Conservation (phyloP, 495 filamentous ascomycete genomes). For the Rusavskia elegans region DNA sequence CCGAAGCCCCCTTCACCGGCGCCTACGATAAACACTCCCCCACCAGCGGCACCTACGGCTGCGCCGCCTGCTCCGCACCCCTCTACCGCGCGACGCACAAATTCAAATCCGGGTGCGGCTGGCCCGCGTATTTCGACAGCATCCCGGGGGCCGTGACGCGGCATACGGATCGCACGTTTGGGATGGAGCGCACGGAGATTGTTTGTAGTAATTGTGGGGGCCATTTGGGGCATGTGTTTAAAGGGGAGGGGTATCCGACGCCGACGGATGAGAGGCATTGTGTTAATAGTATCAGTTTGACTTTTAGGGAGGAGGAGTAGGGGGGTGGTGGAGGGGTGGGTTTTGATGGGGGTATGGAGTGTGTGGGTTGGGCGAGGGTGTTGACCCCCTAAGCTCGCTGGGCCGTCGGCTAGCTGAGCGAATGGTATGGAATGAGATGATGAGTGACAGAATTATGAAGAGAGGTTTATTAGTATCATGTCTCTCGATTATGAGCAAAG, state of each 20-base stretch:
- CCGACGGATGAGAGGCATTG: slow-evolving; percentile 95
- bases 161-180: slow-evolving; percentile 57
- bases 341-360: neutral
- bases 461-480: too few species aligned
- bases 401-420: too few species aligned
- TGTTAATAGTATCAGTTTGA: slow-evolving; percentile 87
- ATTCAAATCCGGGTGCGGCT: slow-evolving; percentile 91
- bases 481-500: too few species aligned
- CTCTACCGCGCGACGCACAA: slow-evolving; percentile 85
- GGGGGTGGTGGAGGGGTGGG: neutral
- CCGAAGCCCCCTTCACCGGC: slow-evolving; percentile 63
- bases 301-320: slow-evolving; percentile 49
- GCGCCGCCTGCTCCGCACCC: slow-evolving; percentile 71
- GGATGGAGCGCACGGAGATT: slow-evolving; percentile 85
- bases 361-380: too few species aligned
- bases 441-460: too few species aligned
- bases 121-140: slow-evolving; percentile 94
- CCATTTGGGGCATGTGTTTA: slow-evolving; percentile 93
- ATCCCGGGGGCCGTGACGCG: slow-evolving; percentile 77
- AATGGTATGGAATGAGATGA: too few species aligned
- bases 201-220: slow-evolving; percentile 87
- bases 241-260: slow-evolving; percentile 79
- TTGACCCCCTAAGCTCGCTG: too few species aligned
- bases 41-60: slow-evolving; percentile 54
- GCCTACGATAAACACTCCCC: slow-evolving; percentile 77